Evolutionary conservation across 2,329 filamentous ascomycete genomes (phyloP).

Genomic region (Apiospora marii): DNA sequence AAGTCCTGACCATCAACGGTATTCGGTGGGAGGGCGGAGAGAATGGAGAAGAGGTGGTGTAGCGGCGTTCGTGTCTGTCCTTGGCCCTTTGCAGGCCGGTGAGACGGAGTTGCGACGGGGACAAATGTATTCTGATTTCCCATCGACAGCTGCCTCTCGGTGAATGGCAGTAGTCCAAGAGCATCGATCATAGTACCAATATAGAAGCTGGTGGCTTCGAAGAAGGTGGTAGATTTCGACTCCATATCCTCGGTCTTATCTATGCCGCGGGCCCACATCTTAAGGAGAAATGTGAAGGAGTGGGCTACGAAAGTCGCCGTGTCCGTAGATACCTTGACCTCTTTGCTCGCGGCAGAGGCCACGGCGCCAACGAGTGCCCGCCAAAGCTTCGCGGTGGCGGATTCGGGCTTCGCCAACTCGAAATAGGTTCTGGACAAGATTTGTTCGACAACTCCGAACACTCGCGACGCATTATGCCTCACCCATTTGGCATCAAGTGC

Average conservation of each 20-base stretch:
- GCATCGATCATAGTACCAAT: slow-evolving; percentile 57
- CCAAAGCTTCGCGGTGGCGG: slow-evolving; percentile 64
- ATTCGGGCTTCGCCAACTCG: slow-evolving; percentile 68
- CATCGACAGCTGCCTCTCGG: slow-evolving; percentile 64
- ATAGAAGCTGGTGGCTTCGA: slow-evolving; percentile 61
- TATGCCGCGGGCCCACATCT: slow-evolving; percentile 71
- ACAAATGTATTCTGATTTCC: slow-evolving; percentile 64
- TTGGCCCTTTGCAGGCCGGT: slow-evolving; percentile 61
- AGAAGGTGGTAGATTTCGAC: slow-evolving; percentile 59
- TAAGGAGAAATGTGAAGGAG: slow-evolving; percentile 73
- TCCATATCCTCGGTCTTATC: slow-evolving; percentile 57
- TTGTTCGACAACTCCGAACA: slow-evolving; percentile 69
- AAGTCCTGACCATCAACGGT: slow-evolving; percentile 56
- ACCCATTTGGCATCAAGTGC: slow-evolving; percentile 88
- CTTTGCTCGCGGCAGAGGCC: slow-evolving; percentile 76
- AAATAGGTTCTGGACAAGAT: slow-evolving; percentile 68
- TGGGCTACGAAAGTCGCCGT: slow-evolving; percentile 81
- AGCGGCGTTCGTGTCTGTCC: slow-evolving; percentile 66
- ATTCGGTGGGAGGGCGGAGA: slow-evolving; percentile 60
- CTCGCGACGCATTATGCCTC: slow-evolving; percentile 70
- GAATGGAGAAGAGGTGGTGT: slow-evolving; percentile 69
- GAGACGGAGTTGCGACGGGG: slow-evolving; percentile 71
- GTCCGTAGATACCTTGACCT: slow-evolving; percentile 87
- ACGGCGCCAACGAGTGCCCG: slow-evolving; percentile 67
- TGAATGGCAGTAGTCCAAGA: slow-evolving; percentile 68